Evolutionary conservation across 2,329 filamentous ascomycete genomes (phyloP).

Genomic region (Penicillium hordei): DNA sequence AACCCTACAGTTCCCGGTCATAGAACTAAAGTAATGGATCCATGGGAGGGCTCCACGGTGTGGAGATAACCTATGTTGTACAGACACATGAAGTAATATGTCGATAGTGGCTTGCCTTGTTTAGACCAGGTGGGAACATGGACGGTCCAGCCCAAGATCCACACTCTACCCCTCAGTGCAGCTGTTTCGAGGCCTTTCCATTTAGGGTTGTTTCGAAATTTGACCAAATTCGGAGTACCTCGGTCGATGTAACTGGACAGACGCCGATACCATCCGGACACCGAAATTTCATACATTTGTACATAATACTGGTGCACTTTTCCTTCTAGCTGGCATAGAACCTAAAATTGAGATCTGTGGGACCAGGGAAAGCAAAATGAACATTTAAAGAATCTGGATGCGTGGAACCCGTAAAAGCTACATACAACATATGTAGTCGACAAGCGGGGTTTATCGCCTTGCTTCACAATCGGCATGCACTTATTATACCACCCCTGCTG

Average conservation of each 20-base stretch:
- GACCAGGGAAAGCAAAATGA: neutral
- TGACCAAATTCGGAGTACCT: neutral
- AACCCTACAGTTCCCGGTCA: slow-evolving; percentile 7
- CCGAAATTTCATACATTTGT: neutral
- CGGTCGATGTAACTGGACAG: neutral
- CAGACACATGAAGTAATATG: neutral
- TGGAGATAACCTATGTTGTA: slow-evolving; percentile 10
- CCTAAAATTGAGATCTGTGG: neutral
- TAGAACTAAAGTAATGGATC: neutral
- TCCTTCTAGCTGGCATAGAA: neutral
- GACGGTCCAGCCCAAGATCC: slow-evolving; percentile 10
- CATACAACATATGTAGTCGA: neutral
- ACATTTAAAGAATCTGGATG: neutral
- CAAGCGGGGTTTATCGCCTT: neutral
- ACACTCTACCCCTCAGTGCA: slow-evolving; percentile 2
- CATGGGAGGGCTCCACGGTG: slow-evolving; percentile 4
- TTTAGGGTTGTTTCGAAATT: neutral
- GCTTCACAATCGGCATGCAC: neutral
- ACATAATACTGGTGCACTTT: neutral
- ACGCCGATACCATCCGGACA: neutral
- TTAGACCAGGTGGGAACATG: slow-evolving; percentile 4
- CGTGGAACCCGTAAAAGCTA: neutral
- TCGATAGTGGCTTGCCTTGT: neutral
- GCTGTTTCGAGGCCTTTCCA: neutral
- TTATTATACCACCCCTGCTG: neutral